Base-by-base conservation (phyloP, 495 filamentous ascomycete genomes). In the Trypethelium eluteriae region DNA sequence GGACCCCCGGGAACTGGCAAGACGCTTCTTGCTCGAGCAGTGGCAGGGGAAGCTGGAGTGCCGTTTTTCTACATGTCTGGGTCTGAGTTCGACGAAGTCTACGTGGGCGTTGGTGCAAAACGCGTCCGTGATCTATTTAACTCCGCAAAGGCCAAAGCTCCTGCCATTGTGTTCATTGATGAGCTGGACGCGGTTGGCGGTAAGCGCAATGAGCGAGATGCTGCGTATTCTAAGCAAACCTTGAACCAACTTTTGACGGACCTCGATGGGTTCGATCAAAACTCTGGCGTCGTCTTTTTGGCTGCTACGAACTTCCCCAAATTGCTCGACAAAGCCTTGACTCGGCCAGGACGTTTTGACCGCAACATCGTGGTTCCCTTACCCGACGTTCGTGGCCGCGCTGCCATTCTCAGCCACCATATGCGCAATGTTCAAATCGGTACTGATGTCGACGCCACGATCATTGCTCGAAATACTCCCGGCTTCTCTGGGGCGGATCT, bases 61-160 rank as follows among this genome's bases (percentile, higher is more conserved):
- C 94, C 94, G 0, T 98, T 97, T 84, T 98, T 97, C 83, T 98
- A 94, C 83, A 97, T 98, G 93, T 98, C 95, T 70, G 94, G 94
- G 38, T 93, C 89, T 66, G 95, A 98, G 76, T 98, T 98, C 74
- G 94, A 98, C 73, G 94, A 98, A 76, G 89, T 98, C 49, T 98
- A 96, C 72, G 95, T 98, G 35, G 94, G 94, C 71, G 95, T 98
- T 64, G 94, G 94, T 71, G 94, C 94, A 61, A 98, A 98, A 81
- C 91, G 94, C 74, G 94, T 98, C 53, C 91, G 94, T 57, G 94
- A 98, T 66, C 84, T 98, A n/a, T 98, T 98, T 79, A 80, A 79
- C 62, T 85, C 88, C 59, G 94, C 94, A 62, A 92, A 93, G 70
- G 78, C 82, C 36, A 98, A 98, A 76, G 85, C 93, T 2, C 94